Evolutionary conservation across 2,329 filamentous ascomycete genomes (phyloP).

Genomic region (Fragosphaeria purpurea): DNA sequence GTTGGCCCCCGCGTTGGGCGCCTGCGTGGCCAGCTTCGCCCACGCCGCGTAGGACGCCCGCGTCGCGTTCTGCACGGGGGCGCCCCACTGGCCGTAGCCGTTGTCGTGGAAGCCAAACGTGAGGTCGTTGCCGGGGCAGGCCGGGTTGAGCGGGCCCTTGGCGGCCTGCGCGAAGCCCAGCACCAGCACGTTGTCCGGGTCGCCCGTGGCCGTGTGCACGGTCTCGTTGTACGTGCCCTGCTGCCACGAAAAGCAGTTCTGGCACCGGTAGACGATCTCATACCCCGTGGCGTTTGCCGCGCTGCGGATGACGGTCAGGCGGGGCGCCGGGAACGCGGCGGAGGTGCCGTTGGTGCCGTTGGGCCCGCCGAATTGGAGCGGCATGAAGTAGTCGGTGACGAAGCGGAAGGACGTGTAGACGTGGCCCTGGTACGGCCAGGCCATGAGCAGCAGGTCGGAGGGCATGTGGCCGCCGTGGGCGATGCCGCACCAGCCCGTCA

Average conservation of each 20-base stretch:
- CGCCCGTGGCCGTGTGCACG: conserved; percentile 30
- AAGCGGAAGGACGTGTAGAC: conserved; percentile 49
- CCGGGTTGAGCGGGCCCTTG: conserved; percentile 7
- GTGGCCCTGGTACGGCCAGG: conserved; percentile 43
- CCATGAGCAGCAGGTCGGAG: conserved; percentile 45
- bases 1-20: conserved; percentile 7
- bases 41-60: conserved; percentile 6
- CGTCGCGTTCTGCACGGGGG: conserved; percentile 6
- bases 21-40: conserved; percentile 11
- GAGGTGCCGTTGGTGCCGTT: conserved; percentile 5
- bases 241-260: conserved; percentile 45
- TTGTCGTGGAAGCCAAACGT: conserved; percentile 15
- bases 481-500: conserved; percentile 48
- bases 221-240: conserved; percentile 34
- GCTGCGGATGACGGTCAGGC: conserved; percentile 48
- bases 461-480: conserved; percentile 48
- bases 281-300: conserved; percentile 47
- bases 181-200: conserved; percentile 24
- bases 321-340: conserved; percentile 1
- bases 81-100: conserved; percentile 10
- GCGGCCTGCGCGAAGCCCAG: conserved; percentile 49
- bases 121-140: conserved; percentile 6
- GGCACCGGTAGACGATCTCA: conserved; percentile 55
- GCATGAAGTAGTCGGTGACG: conserved; percentile 47
- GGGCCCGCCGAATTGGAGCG: conserved; percentile 43